phyloP scores from a whole-genome alignment of 2,329 filamentous ascomycete species.

The Mycosphaerella sp. region DNA sequence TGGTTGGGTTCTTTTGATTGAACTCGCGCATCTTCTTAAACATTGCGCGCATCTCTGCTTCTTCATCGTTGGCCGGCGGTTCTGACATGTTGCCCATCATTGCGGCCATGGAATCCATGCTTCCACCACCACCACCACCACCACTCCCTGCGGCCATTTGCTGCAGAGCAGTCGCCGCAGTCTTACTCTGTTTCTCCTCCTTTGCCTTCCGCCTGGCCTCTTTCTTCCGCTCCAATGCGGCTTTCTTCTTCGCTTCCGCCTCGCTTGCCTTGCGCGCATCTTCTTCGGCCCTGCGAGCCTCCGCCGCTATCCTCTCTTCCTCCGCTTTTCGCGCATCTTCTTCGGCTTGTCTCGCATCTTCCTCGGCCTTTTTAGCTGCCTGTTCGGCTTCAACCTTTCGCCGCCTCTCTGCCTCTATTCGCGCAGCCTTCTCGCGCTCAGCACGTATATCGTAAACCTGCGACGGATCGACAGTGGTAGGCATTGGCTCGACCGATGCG shows the following conservation, averaged over 20 bases:
- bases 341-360: constrained; percentile 30
- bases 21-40: constrained; percentile 55
- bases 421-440: constrained; percentile 41
- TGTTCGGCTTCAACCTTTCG: constrained; percentile 30
- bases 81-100: constrained; percentile 19
- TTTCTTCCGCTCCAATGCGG: constrained; percentile 25
- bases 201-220: constrained; percentile 29
- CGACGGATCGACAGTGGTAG: constrained; percentile 48
- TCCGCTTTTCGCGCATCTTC: constrained; percentile 28
- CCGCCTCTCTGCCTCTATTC: constrained; percentile 29
- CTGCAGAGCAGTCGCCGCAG: constrained; percentile 26
- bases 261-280: constrained; percentile 20
- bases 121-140: constrained; percentile 1
- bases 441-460: constrained; percentile 51
- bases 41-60: constrained; percentile 49
- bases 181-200: constrained; percentile 30
- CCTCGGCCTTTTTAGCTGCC: constrained; percentile 32
- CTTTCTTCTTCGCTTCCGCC: constrained; percentile 26
- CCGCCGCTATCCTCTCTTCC: constrained; percentile 23
- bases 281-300: constrained; percentile 25
- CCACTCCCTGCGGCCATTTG: constrained; percentile 21
- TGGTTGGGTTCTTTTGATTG: constrained; percentile 49
- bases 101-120: constrained; percentile 15
- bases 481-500: constrained; percentile 30
- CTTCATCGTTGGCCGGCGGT: constrained; percentile 37